Evolutionary conservation across 352 stramenopile genomes (phyloP), one percentile per base, ranked within the genome.

Genomic region (Phytophthora pluvialis): DNA sequence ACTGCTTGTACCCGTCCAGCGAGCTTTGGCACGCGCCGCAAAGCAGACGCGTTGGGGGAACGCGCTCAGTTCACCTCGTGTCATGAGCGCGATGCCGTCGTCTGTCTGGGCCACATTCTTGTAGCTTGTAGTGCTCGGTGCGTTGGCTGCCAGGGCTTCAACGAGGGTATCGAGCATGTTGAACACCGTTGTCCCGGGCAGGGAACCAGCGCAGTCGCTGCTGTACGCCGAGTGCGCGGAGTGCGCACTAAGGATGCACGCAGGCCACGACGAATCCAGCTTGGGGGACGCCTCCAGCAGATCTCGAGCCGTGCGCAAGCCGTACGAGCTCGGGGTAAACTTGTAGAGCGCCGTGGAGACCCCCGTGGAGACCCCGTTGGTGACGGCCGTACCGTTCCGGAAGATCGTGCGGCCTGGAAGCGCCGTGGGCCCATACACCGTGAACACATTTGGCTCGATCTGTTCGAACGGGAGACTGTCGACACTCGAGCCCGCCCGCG

Each of bases 401-500:
- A 50, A 68, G 36, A 86, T 47, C 7, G 46, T 60, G 21, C 62
- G 44, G 9, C 60, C 61, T 31, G 77, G 72, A 13, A 82, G 51
- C 35, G 75, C 46, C 3, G 60, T 70, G 10, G 77, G 77, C 0
- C 77, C 77, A 43, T 82, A 73, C 28, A 77, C 74, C 3, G 73
- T 64, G 64, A 83, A 86, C 21, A 84, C 77, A 18, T 83, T 86
- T 5, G 77, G 77, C 58, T 86, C 75, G 28, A 84, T 67, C 46
- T 83, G 65, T 33, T 68, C 62, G 64, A 65, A 86, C 15, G 75
- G 75, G 3, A 86, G 63, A 31, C 65, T 55, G 11, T 78, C 56
- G 25, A 86, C 45, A 43, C 71, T 82, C 9, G 71, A 72, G 3
- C 73, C 72, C 7, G 63, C 55, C 28, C 77, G 77, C 5, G 66